A percentile compares a stretch with the other conserved stretches of the same genome.
These are phyloP conservation scores for Exserohilum turcica DNA, from an alignment of 2,329 filamentous ascomycete species.

Conservation along the genomic window DNA sequence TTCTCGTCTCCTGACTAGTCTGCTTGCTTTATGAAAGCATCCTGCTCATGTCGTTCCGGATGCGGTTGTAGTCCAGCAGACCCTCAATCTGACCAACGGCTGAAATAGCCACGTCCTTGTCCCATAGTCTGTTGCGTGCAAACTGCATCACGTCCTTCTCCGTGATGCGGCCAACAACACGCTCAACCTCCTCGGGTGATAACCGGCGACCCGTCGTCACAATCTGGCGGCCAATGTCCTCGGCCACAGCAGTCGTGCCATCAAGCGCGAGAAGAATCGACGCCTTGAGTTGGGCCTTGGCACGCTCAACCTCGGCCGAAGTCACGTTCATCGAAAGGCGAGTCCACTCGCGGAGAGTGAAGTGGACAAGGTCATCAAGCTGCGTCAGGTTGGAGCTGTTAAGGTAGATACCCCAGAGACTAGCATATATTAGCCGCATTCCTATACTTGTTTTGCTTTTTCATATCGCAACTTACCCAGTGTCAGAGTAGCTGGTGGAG, in stretches of 20 bases:
- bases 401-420: conserved; percentile 99
- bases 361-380: conserved; percentile 96
- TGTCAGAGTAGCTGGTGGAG: conserved; percentile 99
- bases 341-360: conserved; percentile 97
- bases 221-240: conserved; percentile 98
- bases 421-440: conserved; percentile 51
- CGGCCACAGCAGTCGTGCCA: conserved; percentile 93
- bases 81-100: conserved; percentile 94
- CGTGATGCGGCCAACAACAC: conserved; percentile 83
- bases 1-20: not conserved
- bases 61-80: conserved; percentile 74
- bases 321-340: conserved; percentile 87
- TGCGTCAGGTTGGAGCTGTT: conserved; percentile 86
- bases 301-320: conserved; percentile 92
- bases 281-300: conserved; percentile 98
- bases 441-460: not conserved
- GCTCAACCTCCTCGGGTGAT: conserved; percentile 92
- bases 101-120: conserved; percentile 92
- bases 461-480: conserved; percentile 71
- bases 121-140: conserved; percentile 93
- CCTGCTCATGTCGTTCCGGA: conserved; percentile 85
- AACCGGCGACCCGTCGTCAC: conserved; percentile 94
- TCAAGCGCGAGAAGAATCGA: conserved; percentile 96
- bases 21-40: conserved; percentile 55
- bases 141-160: conserved; percentile 98